These are phyloP conservation scores for Ballota nigra DNA, from an alignment of 257 asterid genomes.

Conservation along the genomic window DNA sequence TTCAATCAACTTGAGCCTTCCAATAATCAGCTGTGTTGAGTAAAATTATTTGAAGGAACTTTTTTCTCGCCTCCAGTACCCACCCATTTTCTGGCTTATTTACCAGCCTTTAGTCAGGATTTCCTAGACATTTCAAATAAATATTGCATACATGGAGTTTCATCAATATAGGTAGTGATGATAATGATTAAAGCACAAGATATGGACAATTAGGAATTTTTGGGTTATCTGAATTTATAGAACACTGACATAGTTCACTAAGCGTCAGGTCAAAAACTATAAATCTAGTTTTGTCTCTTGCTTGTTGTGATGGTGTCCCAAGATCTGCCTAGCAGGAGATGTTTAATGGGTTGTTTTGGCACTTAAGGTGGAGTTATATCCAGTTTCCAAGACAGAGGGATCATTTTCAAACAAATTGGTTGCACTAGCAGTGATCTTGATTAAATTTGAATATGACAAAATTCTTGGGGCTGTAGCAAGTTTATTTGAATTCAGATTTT, in stretches of 20 bases:
- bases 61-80: not conserved
- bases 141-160: not conserved
- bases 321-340: not conserved
- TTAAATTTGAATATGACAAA: not conserved
- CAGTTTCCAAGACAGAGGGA: not conserved
- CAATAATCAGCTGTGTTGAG: not conserved
- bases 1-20: not conserved
- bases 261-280: not conserved
- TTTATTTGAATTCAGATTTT: not conserved
- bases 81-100: conserved; percentile 4
- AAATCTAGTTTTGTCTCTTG: not conserved
- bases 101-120: not conserved
- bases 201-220: not conserved
- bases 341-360: not conserved
- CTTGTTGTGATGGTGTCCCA: not conserved
- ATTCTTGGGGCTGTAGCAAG: not conserved
- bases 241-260: not conserved
- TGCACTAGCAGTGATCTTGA: not conserved
- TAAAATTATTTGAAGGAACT: conserved; percentile 6
- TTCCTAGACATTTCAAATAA: not conserved
- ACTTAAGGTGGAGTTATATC: not conserved
- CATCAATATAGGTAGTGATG: not conserved
- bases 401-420: not conserved
- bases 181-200: not conserved
- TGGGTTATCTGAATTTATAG: not conserved